Evolutionary conservation across 2,329 filamentous ascomycete species (phyloP).

Genomic region (Colletotrichum lentis): DNA sequence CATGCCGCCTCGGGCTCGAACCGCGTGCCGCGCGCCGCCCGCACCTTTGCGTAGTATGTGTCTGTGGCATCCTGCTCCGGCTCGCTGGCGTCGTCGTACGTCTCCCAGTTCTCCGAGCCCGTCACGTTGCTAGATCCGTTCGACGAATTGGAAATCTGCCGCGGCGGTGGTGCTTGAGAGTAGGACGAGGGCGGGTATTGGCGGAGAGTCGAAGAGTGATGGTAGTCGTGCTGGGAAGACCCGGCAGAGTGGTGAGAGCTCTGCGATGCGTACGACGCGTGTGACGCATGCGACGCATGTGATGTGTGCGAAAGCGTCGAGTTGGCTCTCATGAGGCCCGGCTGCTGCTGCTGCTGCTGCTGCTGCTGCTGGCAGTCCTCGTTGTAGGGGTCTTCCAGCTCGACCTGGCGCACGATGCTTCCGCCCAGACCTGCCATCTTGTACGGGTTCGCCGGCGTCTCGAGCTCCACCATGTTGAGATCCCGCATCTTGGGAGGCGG

Average conservation of each 20-base stretch:
- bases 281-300: constrained; percentile 43
- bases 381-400: constrained; percentile 87
- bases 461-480: constrained; percentile 63
- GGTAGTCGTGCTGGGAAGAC: constrained; percentile 50
- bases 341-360: constrained; percentile 47
- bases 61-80: constrained; percentile 79
- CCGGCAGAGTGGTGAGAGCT: constrained; percentile 40
- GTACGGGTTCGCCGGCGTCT: constrained; percentile 60
- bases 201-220: constrained; percentile 53
- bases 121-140: constrained; percentile 79
- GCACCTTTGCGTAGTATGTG: constrained; percentile 80
- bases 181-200: constrained; percentile 51
- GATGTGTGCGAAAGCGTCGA: constrained; percentile 51
- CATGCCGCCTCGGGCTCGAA: constrained; percentile 60
- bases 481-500: constrained; percentile 95
- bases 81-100: constrained; percentile 85
- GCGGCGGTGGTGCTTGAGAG: constrained; percentile 55
- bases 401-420: constrained; percentile 66
- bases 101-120: constrained; percentile 97
- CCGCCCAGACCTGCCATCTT: constrained; percentile 58
- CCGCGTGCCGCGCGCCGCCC: constrained; percentile 73
- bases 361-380: constrained; percentile 57
- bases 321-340: constrained; percentile 50
- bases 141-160: constrained; percentile 79
- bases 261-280: constrained; percentile 45